phyloP scores from a whole-genome alignment of 805 yeast genomes.

The Ogataea naganishii region DNA sequence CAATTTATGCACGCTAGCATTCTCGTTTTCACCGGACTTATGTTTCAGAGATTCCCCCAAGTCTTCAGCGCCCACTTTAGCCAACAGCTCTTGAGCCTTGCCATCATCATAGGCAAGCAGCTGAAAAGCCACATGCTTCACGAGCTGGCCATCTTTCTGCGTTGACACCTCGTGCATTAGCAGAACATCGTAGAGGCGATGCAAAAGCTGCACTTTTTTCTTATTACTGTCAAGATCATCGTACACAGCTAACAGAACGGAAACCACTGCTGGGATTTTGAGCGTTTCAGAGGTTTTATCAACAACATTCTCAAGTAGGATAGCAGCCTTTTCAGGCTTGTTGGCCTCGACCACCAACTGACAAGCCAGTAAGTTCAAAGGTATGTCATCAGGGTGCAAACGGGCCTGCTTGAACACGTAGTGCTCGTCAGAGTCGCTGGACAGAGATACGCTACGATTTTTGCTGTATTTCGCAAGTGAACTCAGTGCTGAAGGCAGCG shows the following conservation, averaged over 20 bases:
- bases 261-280: slow-evolving; percentile 38
- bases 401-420: slow-evolving; percentile 26
- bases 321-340: slow-evolving; percentile 25
- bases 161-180: slow-evolving; percentile 5
- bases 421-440: slow-evolving; percentile 17
- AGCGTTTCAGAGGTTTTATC: slow-evolving; percentile 4
- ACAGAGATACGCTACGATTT: slow-evolving; percentile 8
- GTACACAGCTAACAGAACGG: slow-evolving; percentile 40
- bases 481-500: slow-evolving; percentile 16
- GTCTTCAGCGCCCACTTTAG: slow-evolving; percentile 12
- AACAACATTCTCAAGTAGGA: slow-evolving; percentile 26
- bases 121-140: slow-evolving; percentile 27
- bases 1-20: slow-evolving; percentile 17
- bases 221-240: slow-evolving; percentile 33
- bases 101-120: slow-evolving; percentile 25
- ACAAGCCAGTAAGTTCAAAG: slow-evolving; percentile 24
- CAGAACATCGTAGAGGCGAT: slow-evolving; percentile 18
- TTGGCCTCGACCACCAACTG: slow-evolving; percentile 23
- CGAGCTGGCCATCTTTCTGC: slow-evolving; percentile 16
- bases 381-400: slow-evolving; percentile 19
- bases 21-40: slow-evolving; percentile 2
- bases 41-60: slow-evolving; percentile 15
- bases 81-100: slow-evolving; percentile 22
- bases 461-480: slow-evolving; percentile 12
- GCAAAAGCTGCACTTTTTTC: slow-evolving; percentile 24